Percentiles rank a stretch among this genome's conserved stretches.
Conservation (phyloP, 345 rosid species). For the Psidium friedrichsthalianum region DNA sequence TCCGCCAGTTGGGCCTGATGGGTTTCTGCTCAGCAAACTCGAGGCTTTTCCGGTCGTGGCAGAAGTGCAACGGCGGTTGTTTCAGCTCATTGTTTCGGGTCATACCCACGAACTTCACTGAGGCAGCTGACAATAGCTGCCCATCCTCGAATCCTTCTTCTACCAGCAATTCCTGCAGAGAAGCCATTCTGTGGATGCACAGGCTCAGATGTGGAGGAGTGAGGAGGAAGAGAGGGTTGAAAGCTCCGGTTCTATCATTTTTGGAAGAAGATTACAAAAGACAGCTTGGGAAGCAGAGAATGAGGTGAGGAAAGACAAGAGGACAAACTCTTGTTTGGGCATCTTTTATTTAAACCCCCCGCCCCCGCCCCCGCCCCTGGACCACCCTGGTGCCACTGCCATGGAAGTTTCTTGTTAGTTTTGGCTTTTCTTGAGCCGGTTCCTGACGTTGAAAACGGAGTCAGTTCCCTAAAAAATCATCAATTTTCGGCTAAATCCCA, state of each 20-base stretch:
- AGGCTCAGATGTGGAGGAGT: background rate
- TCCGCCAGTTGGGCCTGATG: background rate
- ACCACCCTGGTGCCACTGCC: background rate
- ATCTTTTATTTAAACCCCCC: background rate
- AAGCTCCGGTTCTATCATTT: background rate
- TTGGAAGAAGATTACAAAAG: background rate
- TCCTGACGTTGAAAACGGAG: background rate
- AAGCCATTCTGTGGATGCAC: slow-evolving; percentile 12
- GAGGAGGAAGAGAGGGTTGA: background rate
- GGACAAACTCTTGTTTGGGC: background rate
- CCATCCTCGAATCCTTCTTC: slow-evolving; percentile 27
- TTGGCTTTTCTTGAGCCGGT: background rate
- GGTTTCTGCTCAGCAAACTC: slow-evolving; percentile 3
- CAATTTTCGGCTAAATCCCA: background rate
- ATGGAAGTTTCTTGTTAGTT: background rate
- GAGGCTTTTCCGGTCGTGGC: slow-evolving; percentile 18
- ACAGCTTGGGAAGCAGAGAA: background rate
- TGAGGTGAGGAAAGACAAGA: background rate
- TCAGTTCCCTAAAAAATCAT: background rate
- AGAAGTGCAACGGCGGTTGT: slow-evolving; percentile 22
- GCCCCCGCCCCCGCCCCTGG: background rate
- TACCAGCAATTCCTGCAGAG: slow-evolving; percentile 31
- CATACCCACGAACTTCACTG: background rate
- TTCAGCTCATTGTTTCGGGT: slow-evolving; percentile 7
- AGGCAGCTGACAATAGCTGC: background rate